Conservation (phyloP, 208 protist genomes). For the Tetramitus jugosus region DNA sequence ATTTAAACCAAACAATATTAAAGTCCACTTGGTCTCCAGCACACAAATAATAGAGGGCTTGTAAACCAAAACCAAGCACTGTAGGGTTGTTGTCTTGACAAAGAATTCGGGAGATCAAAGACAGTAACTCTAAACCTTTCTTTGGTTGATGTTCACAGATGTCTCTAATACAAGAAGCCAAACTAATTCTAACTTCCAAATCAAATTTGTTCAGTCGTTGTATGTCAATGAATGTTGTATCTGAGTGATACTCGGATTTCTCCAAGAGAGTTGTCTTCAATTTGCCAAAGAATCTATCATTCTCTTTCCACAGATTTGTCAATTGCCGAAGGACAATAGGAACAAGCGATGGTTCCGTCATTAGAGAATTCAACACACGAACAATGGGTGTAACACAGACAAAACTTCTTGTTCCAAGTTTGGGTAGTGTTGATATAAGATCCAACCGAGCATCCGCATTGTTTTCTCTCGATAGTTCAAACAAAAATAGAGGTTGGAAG, state of each 20-base stretch:
- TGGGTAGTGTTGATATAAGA: not conserved
- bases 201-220: not conserved
- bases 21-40: not conserved
- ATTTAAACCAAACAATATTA: not conserved
- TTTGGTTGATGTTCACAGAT: not conserved
- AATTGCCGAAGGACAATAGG: not conserved
- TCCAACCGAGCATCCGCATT: not conserved
- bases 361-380: not conserved
- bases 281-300: not conserved
- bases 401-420: not conserved
- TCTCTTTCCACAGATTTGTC: not conserved
- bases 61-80: not conserved
- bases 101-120: not conserved
- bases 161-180: not conserved
- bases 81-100: not conserved
- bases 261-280: not conserved
- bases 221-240: not conserved
- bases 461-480: conserved; percentile 1
- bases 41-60: not conserved
- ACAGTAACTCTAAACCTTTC: not conserved
- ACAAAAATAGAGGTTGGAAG: conserved; percentile 5
- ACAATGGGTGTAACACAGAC: not conserved
- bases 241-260: not conserved
- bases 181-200: not conserved
- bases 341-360: not conserved